Conservation (phyloP, 1,284 basidiomycete species). For the Porphyrellus sp. region DNA sequence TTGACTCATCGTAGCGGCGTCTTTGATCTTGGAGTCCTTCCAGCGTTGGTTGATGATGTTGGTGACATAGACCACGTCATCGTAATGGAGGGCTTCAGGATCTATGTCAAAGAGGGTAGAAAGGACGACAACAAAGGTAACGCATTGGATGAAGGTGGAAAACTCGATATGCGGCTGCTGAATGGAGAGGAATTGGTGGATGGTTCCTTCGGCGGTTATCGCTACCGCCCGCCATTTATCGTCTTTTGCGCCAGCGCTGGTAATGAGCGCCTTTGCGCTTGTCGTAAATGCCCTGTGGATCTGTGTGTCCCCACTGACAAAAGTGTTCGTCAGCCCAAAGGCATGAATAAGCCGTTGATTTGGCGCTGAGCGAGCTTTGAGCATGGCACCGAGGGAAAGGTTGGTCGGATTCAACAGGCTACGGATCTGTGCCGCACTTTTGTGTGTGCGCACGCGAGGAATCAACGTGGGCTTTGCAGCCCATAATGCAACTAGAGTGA, state of each 20-base stretch:
- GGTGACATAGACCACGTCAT: constrained; percentile 39
- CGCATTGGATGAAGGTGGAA: constrained; percentile 40
- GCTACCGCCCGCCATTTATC: constrained; percentile 17
- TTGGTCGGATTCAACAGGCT: constrained; percentile 32
- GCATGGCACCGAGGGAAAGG: constrained; percentile 20
- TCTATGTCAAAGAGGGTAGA: constrained; percentile 40
- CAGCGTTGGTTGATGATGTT: constrained; percentile 44
- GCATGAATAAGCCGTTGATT: constrained; percentile 44
- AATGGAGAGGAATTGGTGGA: constrained; percentile 12
- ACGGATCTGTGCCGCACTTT: constrained; percentile 1
- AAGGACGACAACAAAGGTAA: constrained; percentile 45
- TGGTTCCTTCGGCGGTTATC: constrained; percentile 32
- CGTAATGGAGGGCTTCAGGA: constrained; percentile 29
- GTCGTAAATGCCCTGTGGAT: constrained; percentile 34
- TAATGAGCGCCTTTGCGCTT: constrained; percentile 23
- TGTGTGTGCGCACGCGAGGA: constrained; percentile 14
- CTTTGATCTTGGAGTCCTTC: constrained; percentile 32
- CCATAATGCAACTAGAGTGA: not conserved
- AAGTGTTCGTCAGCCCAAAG: constrained; percentile 48
- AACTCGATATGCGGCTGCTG: constrained; percentile 29
- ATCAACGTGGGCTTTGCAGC: not conserved
- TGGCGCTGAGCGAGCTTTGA: constrained; percentile 40
- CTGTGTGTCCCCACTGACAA: constrained; percentile 37
- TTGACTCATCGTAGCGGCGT: constrained; percentile 2
- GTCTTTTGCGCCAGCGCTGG: not conserved